A percentile compares a stretch with the other conserved stretches of the same genome.
Conservation (phyloP, 805 yeast species). For the Maudiozyma saulgeensis region DNA sequence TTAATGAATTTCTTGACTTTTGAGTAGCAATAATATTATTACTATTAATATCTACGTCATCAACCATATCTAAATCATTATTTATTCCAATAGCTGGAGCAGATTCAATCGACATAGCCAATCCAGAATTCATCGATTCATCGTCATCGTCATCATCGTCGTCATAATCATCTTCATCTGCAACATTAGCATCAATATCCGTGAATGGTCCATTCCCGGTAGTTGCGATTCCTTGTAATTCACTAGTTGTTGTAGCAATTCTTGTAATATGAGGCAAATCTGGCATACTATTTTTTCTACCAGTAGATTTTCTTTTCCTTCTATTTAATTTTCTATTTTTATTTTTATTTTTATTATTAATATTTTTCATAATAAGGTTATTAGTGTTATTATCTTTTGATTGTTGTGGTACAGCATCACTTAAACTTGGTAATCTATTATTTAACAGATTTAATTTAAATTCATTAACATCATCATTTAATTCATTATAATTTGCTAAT, state of each 20-base stretch:
- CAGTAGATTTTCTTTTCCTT: background rate
- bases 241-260: background rate
- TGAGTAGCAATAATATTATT: background rate
- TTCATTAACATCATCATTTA: constrained; percentile 53
- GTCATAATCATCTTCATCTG: background rate
- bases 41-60: constrained; percentile 1
- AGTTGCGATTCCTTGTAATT: background rate
- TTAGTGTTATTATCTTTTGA: background rate
- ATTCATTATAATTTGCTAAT: constrained; percentile 36
- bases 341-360: background rate
- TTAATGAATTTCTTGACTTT: constrained; percentile 1
- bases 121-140: constrained; percentile 1
- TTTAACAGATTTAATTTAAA: constrained; percentile 35
- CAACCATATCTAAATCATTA: constrained; percentile 1
- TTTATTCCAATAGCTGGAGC: constrained; percentile 1
- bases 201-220: background rate
- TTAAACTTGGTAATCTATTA: constrained; percentile 11
- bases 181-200: background rate
- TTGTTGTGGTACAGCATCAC: constrained; percentile 11
- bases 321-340: background rate
- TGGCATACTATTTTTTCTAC: background rate
- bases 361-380: no score
- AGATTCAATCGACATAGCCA: constrained; percentile 2
- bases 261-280: background rate
- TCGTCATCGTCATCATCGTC: constrained; percentile 3